Evolutionary conservation across 768 basidiomycete genomes (phyloP), one percentile per base, ranked within the genome.

Genomic region (Tricholoma furcatifolium): DNA sequence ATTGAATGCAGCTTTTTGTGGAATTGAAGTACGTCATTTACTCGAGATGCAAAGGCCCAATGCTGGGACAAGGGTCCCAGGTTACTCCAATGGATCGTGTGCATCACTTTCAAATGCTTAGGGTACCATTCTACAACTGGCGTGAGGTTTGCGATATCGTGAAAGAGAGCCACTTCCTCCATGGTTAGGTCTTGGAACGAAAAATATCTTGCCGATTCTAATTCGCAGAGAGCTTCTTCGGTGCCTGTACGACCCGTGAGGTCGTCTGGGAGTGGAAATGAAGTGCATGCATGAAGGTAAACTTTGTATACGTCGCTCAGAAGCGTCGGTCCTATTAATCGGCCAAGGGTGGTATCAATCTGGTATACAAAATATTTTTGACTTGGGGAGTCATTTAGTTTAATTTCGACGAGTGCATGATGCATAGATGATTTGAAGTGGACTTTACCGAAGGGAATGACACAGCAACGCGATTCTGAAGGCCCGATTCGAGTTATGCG

Each of bases 261-360:
- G 3, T 76, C 74, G 60, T 81, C 79, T 10, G 67, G 64, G 14
- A 74, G 60, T 42, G 69, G 69, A 40, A 72, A 68, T 23, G 73
- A 72, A 2, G 71, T 79, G 2, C 78, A 51, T 15, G 75, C 74
- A 40, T 82, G 80, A 14, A 82, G 65, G 46, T 76, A 76, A 2
- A 70, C 64, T 42, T 65, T 66, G 49, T 67, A 77, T 7, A 79
- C 62, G 32, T 60, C 62, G 53, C 64, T 62, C 20, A 71, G 53
- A 53, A 51, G 45, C 63, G 65, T 48, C 62, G 59, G 55, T 44
- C 74, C 65, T 4, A 63, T 56, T 12, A 76, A 55, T 17, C 67
- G 57, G 30, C 70, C 66, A 14, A 75, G 61, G 14, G 65, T 61
- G 2, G 47, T 46, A 58, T 76, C 72, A 40, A 74, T 56, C 7